A percentile compares a stretch with the other conserved stretches of the same genome.
Evolutionary conservation across 2,329 filamentous ascomycete genomes (phyloP).

Genomic region (Polytolypa hystricis): DNA sequence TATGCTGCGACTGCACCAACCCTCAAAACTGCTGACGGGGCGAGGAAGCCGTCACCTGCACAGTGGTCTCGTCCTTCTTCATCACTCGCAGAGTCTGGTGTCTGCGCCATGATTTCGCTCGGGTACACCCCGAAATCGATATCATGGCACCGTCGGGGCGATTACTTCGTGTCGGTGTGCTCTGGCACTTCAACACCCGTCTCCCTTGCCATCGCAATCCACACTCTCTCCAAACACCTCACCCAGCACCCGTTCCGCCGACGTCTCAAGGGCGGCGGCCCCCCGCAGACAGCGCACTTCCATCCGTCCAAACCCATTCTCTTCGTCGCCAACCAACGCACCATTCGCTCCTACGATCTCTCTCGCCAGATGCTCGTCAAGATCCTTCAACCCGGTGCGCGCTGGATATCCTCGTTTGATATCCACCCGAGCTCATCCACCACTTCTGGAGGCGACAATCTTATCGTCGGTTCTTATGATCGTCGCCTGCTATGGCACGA

Average conservation of each 20-base stretch:
- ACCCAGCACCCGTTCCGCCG: conserved; percentile 89
- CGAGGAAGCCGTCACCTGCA: conserved; percentile 62
- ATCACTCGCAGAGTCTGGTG: conserved; percentile 60
- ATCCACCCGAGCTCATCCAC: conserved; percentile 83
- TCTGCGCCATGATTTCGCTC: conserved; percentile 70
- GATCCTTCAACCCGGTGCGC: conserved; percentile 82
- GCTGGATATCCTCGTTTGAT: conserved; percentile 90
- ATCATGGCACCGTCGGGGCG: conserved; percentile 85
- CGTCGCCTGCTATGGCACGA: conserved; percentile 93
- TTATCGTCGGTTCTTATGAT: conserved; percentile 92
- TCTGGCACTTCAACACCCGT: conserved; percentile 45
- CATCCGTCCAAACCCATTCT: conserved; percentile 87
- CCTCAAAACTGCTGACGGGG: conserved; percentile 38
- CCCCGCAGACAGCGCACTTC: conserved; percentile 82
- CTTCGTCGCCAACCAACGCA: conserved; percentile 90
- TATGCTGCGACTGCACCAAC: conserved; percentile 57
- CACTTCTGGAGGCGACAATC: conserved; percentile 82
- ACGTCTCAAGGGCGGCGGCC: conserved; percentile 55
- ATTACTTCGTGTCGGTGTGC: conserved; percentile 88
- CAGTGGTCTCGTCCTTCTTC: conserved; percentile 73
- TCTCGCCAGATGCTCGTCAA: conserved; percentile 85
- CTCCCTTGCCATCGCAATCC: conserved; percentile 67
- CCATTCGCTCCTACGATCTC: conserved; percentile 87
- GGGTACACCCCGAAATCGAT: conserved; percentile 74
- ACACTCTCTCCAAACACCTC: conserved; percentile 87